A percentile compares a stretch with the other conserved stretches of the same genome.
Conservation (phyloP, 2,329 filamentous ascomycete species). For the Trichoderma hamatum region DNA sequence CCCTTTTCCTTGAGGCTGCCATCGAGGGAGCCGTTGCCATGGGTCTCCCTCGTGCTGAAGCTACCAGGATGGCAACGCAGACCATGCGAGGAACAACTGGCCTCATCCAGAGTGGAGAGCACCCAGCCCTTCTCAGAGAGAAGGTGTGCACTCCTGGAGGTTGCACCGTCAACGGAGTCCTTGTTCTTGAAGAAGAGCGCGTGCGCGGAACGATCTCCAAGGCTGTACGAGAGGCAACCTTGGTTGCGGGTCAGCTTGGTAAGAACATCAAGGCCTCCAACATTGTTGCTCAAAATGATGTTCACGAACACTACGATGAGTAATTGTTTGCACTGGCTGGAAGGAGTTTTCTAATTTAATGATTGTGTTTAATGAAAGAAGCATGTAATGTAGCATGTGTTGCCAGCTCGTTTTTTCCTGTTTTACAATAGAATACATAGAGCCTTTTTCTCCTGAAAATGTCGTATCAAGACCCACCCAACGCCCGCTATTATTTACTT, state of each 20-base stretch:
- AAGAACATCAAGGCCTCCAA: constrained; percentile 43
- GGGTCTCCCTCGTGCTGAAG: constrained; percentile 73
- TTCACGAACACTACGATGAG: constrained; percentile 17
- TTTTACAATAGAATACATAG: constrained; percentile 27
- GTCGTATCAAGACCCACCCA: constrained; percentile 2
- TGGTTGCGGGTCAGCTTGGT: constrained; percentile 66
- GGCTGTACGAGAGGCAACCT: constrained; percentile 71
- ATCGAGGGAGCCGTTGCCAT: constrained; percentile 79
- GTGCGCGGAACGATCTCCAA: constrained; percentile 68
- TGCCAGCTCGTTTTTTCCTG: constrained; percentile 16
- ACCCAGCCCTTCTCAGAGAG: constrained; percentile 73
- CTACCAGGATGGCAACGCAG: constrained; percentile 77
- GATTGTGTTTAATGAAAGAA: constrained; percentile 3
- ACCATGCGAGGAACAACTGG: constrained; percentile 74
- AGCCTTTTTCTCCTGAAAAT: constrained; percentile 17
- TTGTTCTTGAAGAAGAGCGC: constrained; percentile 73
- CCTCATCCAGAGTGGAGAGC: constrained; percentile 70
- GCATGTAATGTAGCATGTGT: constrained; percentile 16
- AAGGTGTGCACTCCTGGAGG: constrained; percentile 79
- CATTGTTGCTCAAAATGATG: constrained; percentile 40
- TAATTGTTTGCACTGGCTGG: neutral
- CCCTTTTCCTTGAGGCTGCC: constrained; percentile 73
- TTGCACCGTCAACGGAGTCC: constrained; percentile 73
- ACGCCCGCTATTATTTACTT: constrained; percentile 16
- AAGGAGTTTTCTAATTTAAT: neutral